Percentiles rank a stretch among this genome's conserved stretches.
These are phyloP conservation scores for Ulota crispa DNA, from an alignment of 225 moss, liverwort and hornwort species.

Conservation along the genomic window DNA sequence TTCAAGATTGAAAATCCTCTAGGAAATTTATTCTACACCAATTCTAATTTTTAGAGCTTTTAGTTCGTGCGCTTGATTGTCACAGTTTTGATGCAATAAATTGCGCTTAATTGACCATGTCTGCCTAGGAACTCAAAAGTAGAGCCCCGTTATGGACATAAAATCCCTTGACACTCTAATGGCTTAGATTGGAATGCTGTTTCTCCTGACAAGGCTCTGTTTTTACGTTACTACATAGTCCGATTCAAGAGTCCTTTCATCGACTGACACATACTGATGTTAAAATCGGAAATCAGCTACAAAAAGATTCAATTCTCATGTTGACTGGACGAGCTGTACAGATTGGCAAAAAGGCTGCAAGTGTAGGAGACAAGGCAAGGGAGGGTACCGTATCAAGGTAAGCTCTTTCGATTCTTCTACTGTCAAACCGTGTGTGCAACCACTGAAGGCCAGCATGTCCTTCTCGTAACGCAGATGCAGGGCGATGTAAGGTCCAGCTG, in stretches of 20 bases:
- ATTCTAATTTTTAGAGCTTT: neutral
- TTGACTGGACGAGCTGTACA: neutral
- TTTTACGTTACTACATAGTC: neutral
- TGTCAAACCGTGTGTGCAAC: slow-evolving; percentile 80
- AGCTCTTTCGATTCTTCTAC: slow-evolving; percentile 66
- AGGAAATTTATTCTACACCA: neutral
- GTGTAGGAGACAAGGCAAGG: neutral
- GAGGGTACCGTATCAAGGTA: slow-evolving; percentile 59
- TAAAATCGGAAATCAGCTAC: neutral
- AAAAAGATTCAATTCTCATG: neutral
- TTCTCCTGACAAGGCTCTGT: neutral
- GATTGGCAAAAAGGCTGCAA: neutral
- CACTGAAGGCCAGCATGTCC: slow-evolving; percentile 97
- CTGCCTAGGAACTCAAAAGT: neutral
- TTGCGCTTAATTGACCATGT: neutral
- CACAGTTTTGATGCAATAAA: neutral
- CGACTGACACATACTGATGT: neutral
- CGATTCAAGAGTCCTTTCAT: neutral
- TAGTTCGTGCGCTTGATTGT: neutral
- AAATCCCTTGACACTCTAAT: neutral
- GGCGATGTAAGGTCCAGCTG: slow-evolving; percentile 87
- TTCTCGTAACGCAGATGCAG: slow-evolving; percentile 96
- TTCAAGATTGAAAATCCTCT: neutral
- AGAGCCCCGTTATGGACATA: neutral
- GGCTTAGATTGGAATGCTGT: neutral